Conservation (phyloP, 2,329 filamentous ascomycete species). For the Xylaria sp. region DNA sequence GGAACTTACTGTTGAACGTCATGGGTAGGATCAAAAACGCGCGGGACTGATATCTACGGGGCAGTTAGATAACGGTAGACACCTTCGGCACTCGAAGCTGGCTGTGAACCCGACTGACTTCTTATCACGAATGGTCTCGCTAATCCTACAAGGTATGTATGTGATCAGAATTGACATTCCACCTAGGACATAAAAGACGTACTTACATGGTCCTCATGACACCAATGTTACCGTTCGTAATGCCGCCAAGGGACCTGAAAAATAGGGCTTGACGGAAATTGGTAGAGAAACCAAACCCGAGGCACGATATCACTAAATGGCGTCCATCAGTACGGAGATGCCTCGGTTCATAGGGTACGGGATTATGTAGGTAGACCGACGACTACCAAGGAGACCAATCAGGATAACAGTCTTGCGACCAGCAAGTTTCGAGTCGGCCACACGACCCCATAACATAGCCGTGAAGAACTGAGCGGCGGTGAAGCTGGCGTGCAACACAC, state of each 20-base stretch:
- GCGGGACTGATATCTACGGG: conserved; percentile 54
- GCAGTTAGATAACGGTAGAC: conserved; percentile 38
- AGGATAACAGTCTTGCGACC: conserved; percentile 84
- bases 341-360: background rate
- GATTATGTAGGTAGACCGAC: conserved; percentile 38
- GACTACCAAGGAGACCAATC: conserved; percentile 77
- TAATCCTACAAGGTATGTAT: conserved; percentile 55
- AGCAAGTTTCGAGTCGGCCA: conserved; percentile 70
- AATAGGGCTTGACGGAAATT: conserved; percentile 70
- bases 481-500: conserved; percentile 81
- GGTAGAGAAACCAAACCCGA: conserved; percentile 77
- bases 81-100: background rate
- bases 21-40: conserved; percentile 65
- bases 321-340: conserved; percentile 13
- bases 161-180: background rate
- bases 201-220: conserved; percentile 76
- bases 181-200: background rate
- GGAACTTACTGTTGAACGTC: conserved; percentile 82
- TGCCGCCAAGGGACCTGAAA: conserved; percentile 73
- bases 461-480: conserved; percentile 85
- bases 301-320: conserved; percentile 61
- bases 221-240: conserved; percentile 78
- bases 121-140: conserved; percentile 58
- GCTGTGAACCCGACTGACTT: conserved; percentile 48
- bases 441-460: conserved; percentile 82